Evolutionary conservation across 192 early-diverging fungal species (phyloP).

Genomic region (Cetraspora pellucida): DNA sequence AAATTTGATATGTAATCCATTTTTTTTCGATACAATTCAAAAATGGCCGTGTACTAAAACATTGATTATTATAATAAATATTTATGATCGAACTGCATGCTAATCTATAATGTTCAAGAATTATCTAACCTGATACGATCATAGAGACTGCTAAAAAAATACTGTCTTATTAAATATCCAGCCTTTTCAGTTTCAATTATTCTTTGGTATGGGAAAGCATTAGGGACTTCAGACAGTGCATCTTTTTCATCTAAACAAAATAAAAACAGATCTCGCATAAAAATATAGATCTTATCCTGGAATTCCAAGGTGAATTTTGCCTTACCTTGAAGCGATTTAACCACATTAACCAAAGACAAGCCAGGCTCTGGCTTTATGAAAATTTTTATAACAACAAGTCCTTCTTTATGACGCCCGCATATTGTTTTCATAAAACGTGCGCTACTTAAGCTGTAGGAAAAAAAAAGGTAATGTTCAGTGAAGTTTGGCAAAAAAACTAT

Average conservation of each 20-base stretch:
- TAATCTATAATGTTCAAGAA: neutral
- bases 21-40: constrained; percentile 84
- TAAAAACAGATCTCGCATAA: neutral
- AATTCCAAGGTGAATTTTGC: neutral
- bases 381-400: constrained; percentile 86
- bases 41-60: constrained; percentile 86
- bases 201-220: constrained; percentile 75
- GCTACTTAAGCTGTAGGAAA: constrained; percentile 70
- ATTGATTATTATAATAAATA: neutral
- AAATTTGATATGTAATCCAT: constrained; percentile 92
- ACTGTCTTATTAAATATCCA: constrained; percentile 87
- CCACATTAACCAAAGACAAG: constrained; percentile 56
- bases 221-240: constrained; percentile 67
- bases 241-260: constrained; percentile 60
- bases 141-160: constrained; percentile 90
- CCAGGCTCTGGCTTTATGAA: constrained; percentile 85
- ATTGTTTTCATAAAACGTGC: constrained; percentile 97
- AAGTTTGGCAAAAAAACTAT: neutral
- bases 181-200: constrained; percentile 89
- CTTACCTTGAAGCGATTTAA: constrained; percentile 61
- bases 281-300: neutral
- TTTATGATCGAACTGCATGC: neutral
- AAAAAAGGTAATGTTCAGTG: neutral
- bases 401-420: constrained; percentile 77
- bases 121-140: constrained; percentile 83